These are phyloP conservation scores for Annulohypoxylon maeteangense DNA, from an alignment of 495 filamentous ascomycete genomes.

Conservation along the genomic window DNA sequence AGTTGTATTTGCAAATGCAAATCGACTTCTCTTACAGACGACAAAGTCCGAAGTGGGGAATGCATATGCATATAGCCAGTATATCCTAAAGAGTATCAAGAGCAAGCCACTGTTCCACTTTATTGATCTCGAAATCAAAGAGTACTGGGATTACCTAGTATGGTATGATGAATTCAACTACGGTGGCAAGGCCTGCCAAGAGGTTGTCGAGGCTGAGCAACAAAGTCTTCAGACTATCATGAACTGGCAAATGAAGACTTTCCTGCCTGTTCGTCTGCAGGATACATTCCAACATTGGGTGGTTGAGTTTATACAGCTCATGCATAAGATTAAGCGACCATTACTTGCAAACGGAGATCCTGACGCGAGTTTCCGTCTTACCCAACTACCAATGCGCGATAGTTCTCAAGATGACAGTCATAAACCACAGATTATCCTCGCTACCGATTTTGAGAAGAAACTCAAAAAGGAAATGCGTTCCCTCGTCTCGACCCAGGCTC, in stretches of 20 bases:
- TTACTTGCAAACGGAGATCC: slow-evolving; percentile 57
- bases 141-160: slow-evolving; percentile 99
- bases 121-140: slow-evolving; percentile 95
- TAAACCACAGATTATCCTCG: slow-evolving; percentile 71
- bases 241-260: slow-evolving; percentile 96
- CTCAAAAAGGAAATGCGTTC: slow-evolving; percentile 86
- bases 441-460: slow-evolving; percentile 83
- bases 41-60: slow-evolving; percentile 97
- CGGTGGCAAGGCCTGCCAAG: slow-evolving; percentile 88
- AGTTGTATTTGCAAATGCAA: slow-evolving; percentile 88
- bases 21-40: slow-evolving; percentile 90
- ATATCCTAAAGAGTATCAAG: slow-evolving; percentile 95
- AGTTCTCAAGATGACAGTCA: slow-evolving; percentile 66
- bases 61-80: slow-evolving; percentile 95
- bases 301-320: slow-evolving; percentile 92
- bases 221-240: slow-evolving; percentile 93
- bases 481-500: slow-evolving; percentile 82
- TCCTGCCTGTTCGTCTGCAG: slow-evolving; percentile 83
- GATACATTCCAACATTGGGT: slow-evolving; percentile 91
- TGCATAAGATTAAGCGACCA: slow-evolving; percentile 85
- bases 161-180: slow-evolving; percentile 99
- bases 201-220: slow-evolving; percentile 82
- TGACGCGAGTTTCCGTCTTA: slow-evolving; percentile 74
- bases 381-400: slow-evolving; percentile 73
- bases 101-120: slow-evolving; percentile 96